phyloP scores from a whole-genome alignment of 2,329 filamentous ascomycete species.

The Herpotrichia juniperi region DNA sequence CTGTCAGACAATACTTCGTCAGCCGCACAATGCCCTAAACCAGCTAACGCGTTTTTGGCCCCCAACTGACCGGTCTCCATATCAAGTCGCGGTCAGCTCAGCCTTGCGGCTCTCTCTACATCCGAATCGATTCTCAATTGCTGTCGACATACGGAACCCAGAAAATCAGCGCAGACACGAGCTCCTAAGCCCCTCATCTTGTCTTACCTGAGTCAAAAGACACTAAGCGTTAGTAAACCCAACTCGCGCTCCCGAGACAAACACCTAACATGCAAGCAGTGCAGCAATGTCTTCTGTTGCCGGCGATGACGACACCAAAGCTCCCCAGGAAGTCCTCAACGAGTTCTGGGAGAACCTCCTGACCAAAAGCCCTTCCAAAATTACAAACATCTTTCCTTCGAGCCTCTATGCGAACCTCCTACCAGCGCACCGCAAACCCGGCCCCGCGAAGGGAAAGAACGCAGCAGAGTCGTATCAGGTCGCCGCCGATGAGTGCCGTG shows the following conservation, averaged over 20 bases:
- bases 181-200: too few relatives aligned
- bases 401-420: slow-evolving; percentile 64
- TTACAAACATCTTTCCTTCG: slow-evolving; percentile 71
- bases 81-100: neutral
- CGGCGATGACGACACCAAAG: slow-evolving; percentile 22
- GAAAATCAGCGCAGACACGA: too few relatives aligned
- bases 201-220: too few relatives aligned
- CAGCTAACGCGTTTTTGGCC: slow-evolving; percentile 16
- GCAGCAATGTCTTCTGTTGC: slow-evolving; percentile 13
- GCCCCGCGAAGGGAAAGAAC: slow-evolving; percentile 64
- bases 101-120: neutral
- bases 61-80: slow-evolving; percentile 8
- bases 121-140: neutral
- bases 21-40: slow-evolving; percentile 9
- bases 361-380: slow-evolving; percentile 73
- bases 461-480: slow-evolving; percentile 73
- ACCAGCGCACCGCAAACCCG: slow-evolving; percentile 43
- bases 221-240: too few relatives aligned
- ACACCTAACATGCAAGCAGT: neutral
- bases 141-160: too few relatives aligned
- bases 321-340: slow-evolving; percentile 69
- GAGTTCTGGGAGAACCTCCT: slow-evolving; percentile 74
- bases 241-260: neutral
- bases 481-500: slow-evolving; percentile 70
- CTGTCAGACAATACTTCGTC: neutral